These are phyloP conservation scores for Diaporthe citriasiana DNA, from an alignment of 2,329 filamentous ascomycete genomes.

Conservation along the genomic window DNA sequence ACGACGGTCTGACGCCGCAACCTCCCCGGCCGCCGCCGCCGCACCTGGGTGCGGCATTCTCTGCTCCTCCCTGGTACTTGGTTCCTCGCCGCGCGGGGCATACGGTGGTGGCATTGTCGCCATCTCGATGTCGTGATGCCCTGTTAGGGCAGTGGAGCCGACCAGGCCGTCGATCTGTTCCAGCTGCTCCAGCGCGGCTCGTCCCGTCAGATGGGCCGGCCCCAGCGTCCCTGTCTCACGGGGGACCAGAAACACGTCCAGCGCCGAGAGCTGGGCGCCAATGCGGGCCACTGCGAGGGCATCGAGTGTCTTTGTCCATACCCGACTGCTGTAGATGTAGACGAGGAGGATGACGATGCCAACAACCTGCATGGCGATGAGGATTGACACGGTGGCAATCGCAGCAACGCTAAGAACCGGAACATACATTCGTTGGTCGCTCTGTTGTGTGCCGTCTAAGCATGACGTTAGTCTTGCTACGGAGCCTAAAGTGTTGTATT, in stretches of 20 bases:
- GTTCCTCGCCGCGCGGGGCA: conserved; percentile 10
- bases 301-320: conserved; percentile 41
- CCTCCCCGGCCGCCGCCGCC: not conserved
- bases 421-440: not conserved
- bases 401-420: not conserved
- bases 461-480: too few species aligned
- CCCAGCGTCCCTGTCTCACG: conserved; percentile 18
- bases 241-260: conserved; percentile 17
- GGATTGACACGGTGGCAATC: conserved; percentile 22
- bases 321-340: conserved; percentile 37
- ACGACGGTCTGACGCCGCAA: too few species aligned
- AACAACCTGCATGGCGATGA: conserved; percentile 32
- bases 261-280: conserved; percentile 35
- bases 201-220: not conserved
- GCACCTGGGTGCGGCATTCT: not conserved
- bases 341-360: conserved; percentile 27
- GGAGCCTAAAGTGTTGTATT: too few species aligned
- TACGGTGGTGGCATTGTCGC: conserved; percentile 30
- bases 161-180: conserved; percentile 34
- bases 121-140: conserved; percentile 28
- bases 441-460: not conserved
- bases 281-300: conserved; percentile 37
- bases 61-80: not conserved
- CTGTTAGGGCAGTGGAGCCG: not conserved
- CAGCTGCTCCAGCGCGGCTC: not conserved